Base-by-base conservation (phyloP, 176 grass and related monocot genomes). In the Panicum miliaceum region DNA sequence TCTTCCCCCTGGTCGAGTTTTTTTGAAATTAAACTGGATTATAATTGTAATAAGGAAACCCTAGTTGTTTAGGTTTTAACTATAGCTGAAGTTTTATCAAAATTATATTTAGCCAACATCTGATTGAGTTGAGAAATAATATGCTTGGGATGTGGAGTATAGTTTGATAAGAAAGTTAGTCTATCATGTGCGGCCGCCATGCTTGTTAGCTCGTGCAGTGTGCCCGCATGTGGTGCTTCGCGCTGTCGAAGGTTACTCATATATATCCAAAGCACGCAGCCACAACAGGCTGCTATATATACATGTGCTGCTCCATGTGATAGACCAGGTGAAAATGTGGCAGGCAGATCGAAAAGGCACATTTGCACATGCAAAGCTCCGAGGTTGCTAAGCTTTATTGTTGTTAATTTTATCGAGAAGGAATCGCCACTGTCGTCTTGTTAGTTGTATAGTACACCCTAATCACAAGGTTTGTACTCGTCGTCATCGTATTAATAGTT, bases 291-390 rank as follows among this genome's bases (percentile, higher is more conserved):
- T 6, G 73, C 19, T 46, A 50, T 13, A 9, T 5, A 5, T 41
- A 16, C 52, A 76, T 76, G 73, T 57, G 73, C 50, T 20, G 50
- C 50, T 53, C 46, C 71, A 54, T 75, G 51, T 76, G 73, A n/a
- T 76, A 51, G 73, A 76, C 73, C 52, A 76, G 52, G 51, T 76
- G 52, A 57, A 40, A 58, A 4, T 58, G n/a, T n/a, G 20, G 51
- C 50, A 75, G 16, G 7, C 46, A 12, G 51, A 38, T 76, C 73
- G 73, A 76, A 76, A 76, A 57, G 73, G 73, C 51, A 40, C 48
- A 36, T 37, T 10, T 12, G 50, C 73, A 75, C 52, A 59, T 76
- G 73, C 50, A 76, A 22, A 36, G 10, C 73, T 57, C 51, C 73
- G 51, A 38, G 73, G 72, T 56, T 57, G 34, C 50, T 20, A 56